Evolutionary conservation across 176 grass and related monocot species (phyloP).

Genomic region (Juncus inflexus): DNA sequence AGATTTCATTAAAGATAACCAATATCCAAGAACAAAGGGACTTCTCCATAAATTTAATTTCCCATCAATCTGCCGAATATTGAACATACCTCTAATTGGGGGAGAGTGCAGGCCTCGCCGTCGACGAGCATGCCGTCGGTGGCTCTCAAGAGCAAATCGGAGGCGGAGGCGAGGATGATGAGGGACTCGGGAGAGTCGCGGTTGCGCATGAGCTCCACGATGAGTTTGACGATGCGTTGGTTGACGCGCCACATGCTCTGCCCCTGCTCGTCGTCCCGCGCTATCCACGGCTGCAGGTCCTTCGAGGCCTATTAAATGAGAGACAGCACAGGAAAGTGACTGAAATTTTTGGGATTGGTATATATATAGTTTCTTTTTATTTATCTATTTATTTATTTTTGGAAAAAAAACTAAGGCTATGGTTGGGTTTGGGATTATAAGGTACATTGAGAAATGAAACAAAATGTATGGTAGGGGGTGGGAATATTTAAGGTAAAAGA

Average conservation of each 20-base stretch:
- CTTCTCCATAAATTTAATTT: constrained; percentile 3
- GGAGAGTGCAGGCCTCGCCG: constrained; percentile 96
- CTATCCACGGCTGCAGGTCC: constrained; percentile 97
- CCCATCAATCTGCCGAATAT: background rate
- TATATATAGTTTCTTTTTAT: background rate
- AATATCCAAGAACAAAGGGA: background rate
- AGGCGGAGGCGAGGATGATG: constrained; percentile 82
- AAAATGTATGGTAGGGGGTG: too few relatives aligned
- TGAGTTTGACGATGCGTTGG: constrained; percentile 88
- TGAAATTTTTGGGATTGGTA: constrained; percentile 19
- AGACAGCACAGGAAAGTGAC: constrained; percentile 45
- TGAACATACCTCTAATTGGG: constrained; percentile 82
- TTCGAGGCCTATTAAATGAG: constrained; percentile 72
- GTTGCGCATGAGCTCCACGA: constrained; percentile 97
- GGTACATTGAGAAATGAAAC: constrained; percentile 7
- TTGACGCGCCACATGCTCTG: constrained; percentile 98
- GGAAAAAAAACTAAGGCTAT: constrained; percentile 7
- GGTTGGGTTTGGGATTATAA: background rate
- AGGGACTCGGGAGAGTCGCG: constrained; percentile 85
- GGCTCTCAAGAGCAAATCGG: constrained; percentile 86
- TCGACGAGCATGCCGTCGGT: constrained; percentile 98
- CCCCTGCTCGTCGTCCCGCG: constrained; percentile 82
- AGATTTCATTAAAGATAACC: background rate
- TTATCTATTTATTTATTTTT: background rate
- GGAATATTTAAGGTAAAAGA: too few relatives aligned